phyloP scores from a whole-genome alignment of 2,329 filamentous ascomycete genomes.

The Penicillium sp. region DNA sequence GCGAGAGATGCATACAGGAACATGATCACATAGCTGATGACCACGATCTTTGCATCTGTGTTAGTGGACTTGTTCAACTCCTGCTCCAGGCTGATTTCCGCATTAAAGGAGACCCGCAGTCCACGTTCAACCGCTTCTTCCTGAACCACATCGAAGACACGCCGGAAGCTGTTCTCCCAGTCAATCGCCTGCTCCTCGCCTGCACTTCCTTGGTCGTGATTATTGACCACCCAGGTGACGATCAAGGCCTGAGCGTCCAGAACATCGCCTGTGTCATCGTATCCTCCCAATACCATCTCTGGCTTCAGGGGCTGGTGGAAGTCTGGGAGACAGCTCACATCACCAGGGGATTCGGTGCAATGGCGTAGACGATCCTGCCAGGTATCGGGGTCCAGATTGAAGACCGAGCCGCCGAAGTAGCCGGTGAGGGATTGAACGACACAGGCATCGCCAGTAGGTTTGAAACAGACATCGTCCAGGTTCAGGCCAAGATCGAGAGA shows the following conservation, averaged over 20 bases:
- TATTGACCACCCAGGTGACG: slow-evolving; percentile 93
- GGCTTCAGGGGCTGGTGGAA: slow-evolving; percentile 89
- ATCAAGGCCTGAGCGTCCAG: slow-evolving; percentile 79
- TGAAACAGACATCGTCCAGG: slow-evolving; percentile 88
- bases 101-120: slow-evolving; percentile 88
- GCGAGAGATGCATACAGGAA: slow-evolving; percentile 95
- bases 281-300: slow-evolving; percentile 83
- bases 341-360: slow-evolving; percentile 78
- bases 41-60: slow-evolving; percentile 94
- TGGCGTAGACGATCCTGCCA: slow-evolving; percentile 75
- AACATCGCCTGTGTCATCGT: slow-evolving; percentile 65
- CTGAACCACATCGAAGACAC: slow-evolving; percentile 76
- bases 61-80: slow-evolving; percentile 98
- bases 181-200: slow-evolving; percentile 78
- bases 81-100: slow-evolving; percentile 91
- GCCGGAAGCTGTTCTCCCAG: slow-evolving; percentile 81
- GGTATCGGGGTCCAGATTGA: slow-evolving; percentile 62
- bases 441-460: slow-evolving; percentile 85
- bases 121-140: slow-evolving; percentile 77
- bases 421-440: slow-evolving; percentile 91
- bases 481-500: slow-evolving; percentile 70
- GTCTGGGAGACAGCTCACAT: slow-evolving; percentile 74
- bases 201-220: slow-evolving; percentile 73
- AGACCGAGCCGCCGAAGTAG: slow-evolving; percentile 76
- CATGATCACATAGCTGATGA: slow-evolving; percentile 98